Conservation (phyloP, 2,329 filamentous ascomycete species). For the Alternaria infectoria region DNA sequence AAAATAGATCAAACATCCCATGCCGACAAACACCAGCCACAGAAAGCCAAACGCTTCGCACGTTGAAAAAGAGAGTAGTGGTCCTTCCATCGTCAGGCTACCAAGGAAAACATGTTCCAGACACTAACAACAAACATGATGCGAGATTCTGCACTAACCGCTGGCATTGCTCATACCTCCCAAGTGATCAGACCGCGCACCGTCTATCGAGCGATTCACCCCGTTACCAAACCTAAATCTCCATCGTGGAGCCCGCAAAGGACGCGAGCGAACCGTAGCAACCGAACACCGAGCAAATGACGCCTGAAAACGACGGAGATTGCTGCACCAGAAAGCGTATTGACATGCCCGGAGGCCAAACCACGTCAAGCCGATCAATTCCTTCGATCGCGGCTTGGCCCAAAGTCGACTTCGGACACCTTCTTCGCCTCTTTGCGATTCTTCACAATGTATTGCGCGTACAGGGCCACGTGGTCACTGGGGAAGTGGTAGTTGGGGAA, state of each 20-base stretch:
- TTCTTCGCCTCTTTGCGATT: conserved; percentile 74
- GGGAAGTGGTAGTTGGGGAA: conserved; percentile 96
- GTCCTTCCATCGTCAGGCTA: conserved; percentile 15
- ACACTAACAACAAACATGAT: conserved; percentile 42
- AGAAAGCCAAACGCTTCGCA: conserved; percentile 27
- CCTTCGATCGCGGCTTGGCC: conserved; percentile 40
- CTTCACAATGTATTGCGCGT: conserved; percentile 90
- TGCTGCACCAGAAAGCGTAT: conserved; percentile 36
- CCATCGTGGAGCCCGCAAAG: conserved; percentile 30
- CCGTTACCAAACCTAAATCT: conserved; percentile 34
- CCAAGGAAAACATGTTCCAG: conserved; percentile 25
- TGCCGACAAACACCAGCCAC: conserved; percentile 25
- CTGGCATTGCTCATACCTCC: conserved; percentile 26
- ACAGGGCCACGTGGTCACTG: conserved; percentile 87
- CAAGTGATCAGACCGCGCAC: conserved; percentile 29
- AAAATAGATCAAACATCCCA: conserved; percentile 21
- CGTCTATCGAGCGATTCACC: conserved; percentile 26
- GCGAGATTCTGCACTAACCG: conserved; percentile 41
- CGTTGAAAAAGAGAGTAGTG: conserved; percentile 30
- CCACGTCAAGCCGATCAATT: conserved; percentile 19
- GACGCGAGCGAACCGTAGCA: conserved; percentile 32
- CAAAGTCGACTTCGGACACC: conserved; percentile 47
- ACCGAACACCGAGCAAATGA: conserved; percentile 44
- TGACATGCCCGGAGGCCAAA: conserved; percentile 28
- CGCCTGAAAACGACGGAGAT: conserved; percentile 39